A percentile compares a stretch with the other conserved stretches of the same genome.
Evolutionary conservation across 306 rosid genomes (phyloP).

Genomic region (Mucuna pruriens): DNA sequence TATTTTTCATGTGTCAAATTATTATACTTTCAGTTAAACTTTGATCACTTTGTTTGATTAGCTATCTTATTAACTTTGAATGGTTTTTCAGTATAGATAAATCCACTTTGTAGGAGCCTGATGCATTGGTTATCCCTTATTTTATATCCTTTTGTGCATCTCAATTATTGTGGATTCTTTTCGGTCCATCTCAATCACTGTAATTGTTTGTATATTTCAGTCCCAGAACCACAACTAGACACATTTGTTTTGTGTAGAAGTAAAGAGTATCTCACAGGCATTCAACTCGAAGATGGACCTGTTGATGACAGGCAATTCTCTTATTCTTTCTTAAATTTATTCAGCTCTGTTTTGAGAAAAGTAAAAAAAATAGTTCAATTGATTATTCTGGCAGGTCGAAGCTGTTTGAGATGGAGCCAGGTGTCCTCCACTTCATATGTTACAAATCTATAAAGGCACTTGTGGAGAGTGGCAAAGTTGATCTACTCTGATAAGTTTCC

Average conservation of each 20-base stretch:
- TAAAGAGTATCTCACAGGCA: slow-evolving; percentile 74
- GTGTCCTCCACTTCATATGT: slow-evolving; percentile 72
- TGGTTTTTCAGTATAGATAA: background rate
- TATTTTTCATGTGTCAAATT: background rate
- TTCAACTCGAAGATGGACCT: slow-evolving; percentile 88
- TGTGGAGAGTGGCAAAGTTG: slow-evolving; percentile 83
- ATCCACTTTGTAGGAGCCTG: background rate
- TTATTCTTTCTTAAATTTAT: slow-evolving; percentile 22
- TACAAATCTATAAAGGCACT: slow-evolving; percentile 82
- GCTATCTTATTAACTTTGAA: slow-evolving; percentile 10
- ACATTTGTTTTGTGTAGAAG: slow-evolving; percentile 90
- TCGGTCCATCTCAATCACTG: too few species aligned
- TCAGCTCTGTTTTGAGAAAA: background rate
- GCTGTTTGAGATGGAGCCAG: slow-evolving; percentile 60
- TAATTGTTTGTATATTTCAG: slow-evolving; percentile 54
- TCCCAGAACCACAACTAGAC: slow-evolving; percentile 77
- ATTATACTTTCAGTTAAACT: background rate
- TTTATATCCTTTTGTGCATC: slow-evolving; percentile 1
- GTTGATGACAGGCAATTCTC: slow-evolving; percentile 69
- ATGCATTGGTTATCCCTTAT: background rate
- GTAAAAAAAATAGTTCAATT: background rate
- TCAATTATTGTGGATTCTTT: slow-evolving; percentile 12
- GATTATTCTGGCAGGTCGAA: slow-evolving; percentile 48
- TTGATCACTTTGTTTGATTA: background rate
- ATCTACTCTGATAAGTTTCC: slow-evolving; percentile 46